Percentiles rank a stretch among this genome's conserved stretches.
Conservation (phyloP, 768 basidiomycete genomes). For the Hygrophoropsis aurantiaca region DNA sequence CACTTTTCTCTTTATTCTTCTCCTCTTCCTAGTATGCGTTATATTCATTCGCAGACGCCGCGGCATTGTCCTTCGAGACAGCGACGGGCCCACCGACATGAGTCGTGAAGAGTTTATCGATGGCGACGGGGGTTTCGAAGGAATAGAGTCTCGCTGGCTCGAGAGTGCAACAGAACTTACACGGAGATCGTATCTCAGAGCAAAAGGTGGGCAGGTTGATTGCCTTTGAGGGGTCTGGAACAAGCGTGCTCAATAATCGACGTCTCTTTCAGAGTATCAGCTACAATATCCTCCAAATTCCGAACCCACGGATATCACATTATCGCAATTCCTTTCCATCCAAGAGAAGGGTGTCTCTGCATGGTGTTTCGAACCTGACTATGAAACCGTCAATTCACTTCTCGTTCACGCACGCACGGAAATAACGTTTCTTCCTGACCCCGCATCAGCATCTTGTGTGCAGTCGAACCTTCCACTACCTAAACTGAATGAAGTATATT, state of each 20-base stretch:
- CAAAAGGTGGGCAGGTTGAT: slow-evolving; percentile 66
- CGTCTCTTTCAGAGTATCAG: slow-evolving; percentile 63
- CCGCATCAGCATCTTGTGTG: slow-evolving; percentile 90
- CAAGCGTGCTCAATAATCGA: slow-evolving; percentile 6
- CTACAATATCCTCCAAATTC: slow-evolving; percentile 92
- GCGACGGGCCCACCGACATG: slow-evolving; percentile 92
- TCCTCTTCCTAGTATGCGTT: slow-evolving; percentile 88
- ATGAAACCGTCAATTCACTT: slow-evolving; percentile 89
- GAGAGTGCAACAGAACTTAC: slow-evolving; percentile 71
- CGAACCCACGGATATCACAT: slow-evolving; percentile 94
- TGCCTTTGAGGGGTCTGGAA: slow-evolving; percentile 4
- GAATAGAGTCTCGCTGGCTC: slow-evolving; percentile 91
- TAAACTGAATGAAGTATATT: slow-evolving; percentile 98
- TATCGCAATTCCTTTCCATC: slow-evolving; percentile 97
- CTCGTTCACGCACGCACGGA: slow-evolving; percentile 96
- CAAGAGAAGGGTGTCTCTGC: slow-evolving; percentile 99
- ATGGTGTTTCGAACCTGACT: slow-evolving; percentile 99
- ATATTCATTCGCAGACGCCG: slow-evolving; percentile 78
- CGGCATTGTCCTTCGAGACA: slow-evolving; percentile 78
- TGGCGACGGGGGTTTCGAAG: slow-evolving; percentile 92
- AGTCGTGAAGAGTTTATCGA: slow-evolving; percentile 87
- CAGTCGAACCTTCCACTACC: slow-evolving; percentile 97
- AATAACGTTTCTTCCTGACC: slow-evolving; percentile 96
- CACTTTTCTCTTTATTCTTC: slow-evolving; percentile 88
- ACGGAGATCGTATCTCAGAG: slow-evolving; percentile 72